Evolutionary conservation across 2,329 filamentous ascomycete genomes (phyloP), one percentile per base, ranked within the genome.

Genomic region (Tympanopsis confertula): DNA sequence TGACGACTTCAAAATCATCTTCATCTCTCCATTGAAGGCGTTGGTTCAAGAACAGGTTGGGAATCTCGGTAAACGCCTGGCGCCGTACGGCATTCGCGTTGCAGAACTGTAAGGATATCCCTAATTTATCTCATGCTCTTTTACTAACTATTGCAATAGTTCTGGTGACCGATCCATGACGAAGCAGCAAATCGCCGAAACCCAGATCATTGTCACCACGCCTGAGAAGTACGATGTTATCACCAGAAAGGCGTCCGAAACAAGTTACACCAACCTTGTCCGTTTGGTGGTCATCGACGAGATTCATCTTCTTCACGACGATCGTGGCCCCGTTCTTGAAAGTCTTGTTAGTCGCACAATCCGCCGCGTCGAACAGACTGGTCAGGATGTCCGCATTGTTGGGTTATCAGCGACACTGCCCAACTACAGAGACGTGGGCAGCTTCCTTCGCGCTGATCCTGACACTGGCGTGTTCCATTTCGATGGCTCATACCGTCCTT

Each of bases 211-310:
- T 49, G 88, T 98, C 41, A 98, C 91, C 1, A 98, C 91, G 0
- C 91, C 91, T 15, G 91, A 98, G 61, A 98, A 98, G 63, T 98
- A 87, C 84, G 91, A 98, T 60, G 89, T 98, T 47, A 95, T 98
- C 49, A 98, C 93, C 4, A 78, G 93, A 61, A 98, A 98, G 61
- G 88, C 89, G 5, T 95, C 89, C 2, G 93, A 98, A 55, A 76
- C 91, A 39, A 94, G 87, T 50, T 98, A 98, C 60, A 98, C 88
- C 13, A 94, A 93, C 50, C 74, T 98, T n/a, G 91, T 98, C 19
- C 82, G 89, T 28, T 71, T 98, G 10, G 82, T 98, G 41, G 88
- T 95, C 54, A 96, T 98, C 43, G 91, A 98, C 51, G 91, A 98
- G 61, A 96, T 98, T 47, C 91, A 98, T 68, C 66, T 98, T 53